Base-by-base conservation (phyloP, 805 yeast genomes). In the Suhomyces emberorum region DNA sequence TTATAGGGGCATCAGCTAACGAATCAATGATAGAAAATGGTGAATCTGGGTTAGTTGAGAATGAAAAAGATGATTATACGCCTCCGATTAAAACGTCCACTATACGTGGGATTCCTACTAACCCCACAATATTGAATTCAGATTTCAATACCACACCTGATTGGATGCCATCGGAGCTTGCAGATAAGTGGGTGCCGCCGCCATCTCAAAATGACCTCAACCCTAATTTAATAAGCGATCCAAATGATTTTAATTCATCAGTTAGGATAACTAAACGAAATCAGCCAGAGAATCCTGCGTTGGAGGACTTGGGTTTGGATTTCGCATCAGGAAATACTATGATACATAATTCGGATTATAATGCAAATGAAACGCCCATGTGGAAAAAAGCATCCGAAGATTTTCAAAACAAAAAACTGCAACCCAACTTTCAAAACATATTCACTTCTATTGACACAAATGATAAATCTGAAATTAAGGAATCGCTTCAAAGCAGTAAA, bases 101-200 rank as follows among this genome's bases (percentile, higher is more conserved):
- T 7, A 32, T 57, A 23, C 40, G 44, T 16, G 43, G 27, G 6
- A 17, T 12, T 2, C 29, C 29, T 6, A n/a, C 15, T 12, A 16
- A 7, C 6, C 18, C 29, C 9, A 10, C 16, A 28, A 15, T 24
- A 4, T 21, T 38, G 4, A 34, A 28, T 4, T 28, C 34, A n/a
- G 38, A 30, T 8, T 40, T 41, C 15, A 34, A 45, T 18, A 35
- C 38, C 9, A 66, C 72, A 3, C 71, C 71, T 0, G 59, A 57
- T 23, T 67, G 72, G 73, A 67, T 68, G 71, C 72, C 72, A 0
- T 39, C 57, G 9, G 69, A 53, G 25, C 55, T 68, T 35, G 52
- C 50, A 19, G 67, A 59, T 5, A 56, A 55, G 35, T 67, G 72
- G 71, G 48, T 41, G 11, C 42, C 47, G 4, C 31, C 37, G 9